These are phyloP conservation scores for Sarocladium brachiariae DNA, from an alignment of 2,329 filamentous ascomycete species.

Conservation along the genomic window DNA sequence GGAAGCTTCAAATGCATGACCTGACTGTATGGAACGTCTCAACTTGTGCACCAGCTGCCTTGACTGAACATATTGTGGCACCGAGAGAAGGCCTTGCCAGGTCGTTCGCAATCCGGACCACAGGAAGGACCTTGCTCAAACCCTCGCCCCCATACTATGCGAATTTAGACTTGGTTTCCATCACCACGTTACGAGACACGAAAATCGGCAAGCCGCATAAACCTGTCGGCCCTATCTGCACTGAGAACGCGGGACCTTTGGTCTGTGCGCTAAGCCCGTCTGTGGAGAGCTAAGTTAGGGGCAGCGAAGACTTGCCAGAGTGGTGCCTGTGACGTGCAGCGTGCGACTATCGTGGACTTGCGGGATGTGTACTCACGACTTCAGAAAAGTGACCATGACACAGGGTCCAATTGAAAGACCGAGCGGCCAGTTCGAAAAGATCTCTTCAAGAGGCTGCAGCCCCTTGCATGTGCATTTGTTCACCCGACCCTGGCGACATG, in stretches of 20 bases:
- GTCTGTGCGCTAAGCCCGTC: slow-evolving; percentile 3
- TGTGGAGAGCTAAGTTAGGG: neutral
- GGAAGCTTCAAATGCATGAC: too few relatives aligned
- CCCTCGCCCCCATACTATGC: too few relatives aligned
- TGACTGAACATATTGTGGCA: too few relatives aligned
- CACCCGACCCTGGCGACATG: neutral
- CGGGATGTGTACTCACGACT: too few relatives aligned
- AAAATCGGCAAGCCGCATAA: slow-evolving; percentile 1
- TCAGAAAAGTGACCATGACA: neutral
- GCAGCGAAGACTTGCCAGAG: neutral
- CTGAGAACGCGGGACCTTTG: neutral
- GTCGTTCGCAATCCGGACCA: neutral
- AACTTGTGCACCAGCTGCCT: too few relatives aligned
- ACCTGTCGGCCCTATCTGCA: neutral
- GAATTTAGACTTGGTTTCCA: neutral
- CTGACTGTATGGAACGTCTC: too few relatives aligned
- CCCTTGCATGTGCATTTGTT: neutral
- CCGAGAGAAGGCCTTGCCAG: neutral
- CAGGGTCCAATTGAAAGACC: neutral
- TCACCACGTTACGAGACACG: neutral
- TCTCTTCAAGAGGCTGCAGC: neutral
- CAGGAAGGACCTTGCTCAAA: too few relatives aligned
- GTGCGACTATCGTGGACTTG: too few relatives aligned
- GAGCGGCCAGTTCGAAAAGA: neutral
- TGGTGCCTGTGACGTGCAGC: neutral